Evolutionary conservation across 371 early-diverging fungal species (phyloP), one percentile per base, ranked within the genome.

Genomic region (Lichtheimia hyalospora): DNA sequence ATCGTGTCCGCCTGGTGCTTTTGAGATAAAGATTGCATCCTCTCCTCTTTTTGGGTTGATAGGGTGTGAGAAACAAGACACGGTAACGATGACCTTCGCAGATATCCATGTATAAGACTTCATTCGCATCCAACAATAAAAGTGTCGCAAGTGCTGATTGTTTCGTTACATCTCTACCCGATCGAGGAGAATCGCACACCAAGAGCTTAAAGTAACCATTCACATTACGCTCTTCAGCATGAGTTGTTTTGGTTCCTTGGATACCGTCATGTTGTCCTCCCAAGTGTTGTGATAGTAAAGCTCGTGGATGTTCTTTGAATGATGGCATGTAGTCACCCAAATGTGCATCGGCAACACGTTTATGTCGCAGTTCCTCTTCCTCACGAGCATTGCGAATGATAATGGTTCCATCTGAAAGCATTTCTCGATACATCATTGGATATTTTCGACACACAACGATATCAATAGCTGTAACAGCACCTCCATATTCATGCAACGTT

Each of bases 401-500:
- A 28, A 60, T 67, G 5, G 54, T 74, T 25, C 82, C 82, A 62
- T 84, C 78, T 60, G 13, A 81, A 49, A 0, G n/a, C n/a, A 60
- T 77, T 48, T 93, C 92, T 5, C 76, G 67, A 57, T 71, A 90
- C 28, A 77, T 40, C 20, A 88, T 62, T 3, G 86, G 87, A 54
- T 86, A 90, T 57, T 81, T 82, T 13, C 91, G 77, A 39, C 84
- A 68, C 0, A 92, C 64, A 16, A 92, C 59, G 0, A 89, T 79
- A 67, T 91, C 92, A 2, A 93, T n/a, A 6, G 77, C 79, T 3
- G 88, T 82, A 2, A 91, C 75, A n/a, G 74, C 53, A 2, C 94
- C 93, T 13, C 94, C 94, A 24, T 89, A 83, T 2, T 83, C 70
- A 5, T 62, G 57, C 4, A 91, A 58, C 3, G 67, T 62, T 0